phyloP scores from a whole-genome alignment of 768 basidiomycete species.

The Grammothele lineata region DNA sequence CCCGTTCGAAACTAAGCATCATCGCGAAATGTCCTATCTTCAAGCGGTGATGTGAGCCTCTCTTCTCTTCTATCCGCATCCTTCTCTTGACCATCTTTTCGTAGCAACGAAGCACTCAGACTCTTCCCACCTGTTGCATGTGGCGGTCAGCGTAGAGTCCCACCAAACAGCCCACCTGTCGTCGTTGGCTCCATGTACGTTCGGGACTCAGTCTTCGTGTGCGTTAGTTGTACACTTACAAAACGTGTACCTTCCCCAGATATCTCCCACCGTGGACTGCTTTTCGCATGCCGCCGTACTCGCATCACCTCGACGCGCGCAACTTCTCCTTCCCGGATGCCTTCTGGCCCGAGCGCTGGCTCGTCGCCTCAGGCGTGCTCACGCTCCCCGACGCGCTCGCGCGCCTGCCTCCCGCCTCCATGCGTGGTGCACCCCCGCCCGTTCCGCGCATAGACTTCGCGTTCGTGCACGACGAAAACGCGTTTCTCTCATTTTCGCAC shows the following conservation, averaged over 20 bases:
- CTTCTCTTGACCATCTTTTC: too few relatives aligned
- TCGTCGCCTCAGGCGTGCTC: constrained; percentile 7
- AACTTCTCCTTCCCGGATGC: constrained; percentile 38
- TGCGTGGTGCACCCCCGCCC: too few relatives aligned
- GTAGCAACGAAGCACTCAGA: not conserved
- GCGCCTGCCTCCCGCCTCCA: not conserved
- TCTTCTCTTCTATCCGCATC: too few relatives aligned
- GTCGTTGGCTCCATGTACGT: constrained; percentile 30
- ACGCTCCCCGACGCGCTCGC: not conserved
- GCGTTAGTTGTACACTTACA: too few relatives aligned
- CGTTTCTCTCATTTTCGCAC: constrained; percentile 39
- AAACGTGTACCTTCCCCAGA: too few relatives aligned
- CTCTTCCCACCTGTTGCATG: not conserved
- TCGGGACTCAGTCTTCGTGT: too few relatives aligned
- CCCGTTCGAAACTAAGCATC: constrained; percentile 15
- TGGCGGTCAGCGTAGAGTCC: not conserved
- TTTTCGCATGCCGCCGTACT: constrained; percentile 21
- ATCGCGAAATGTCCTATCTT: constrained; percentile 27
- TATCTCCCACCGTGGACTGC: not conserved
- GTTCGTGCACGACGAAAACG: constrained; percentile 25
- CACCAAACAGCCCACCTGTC: constrained; percentile 21
- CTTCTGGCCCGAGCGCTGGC: constrained; percentile 21
- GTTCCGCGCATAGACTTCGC: too few relatives aligned
- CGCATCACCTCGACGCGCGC: constrained; percentile 8
- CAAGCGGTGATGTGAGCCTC: constrained; percentile 33